Conservation (phyloP, 225 moss, liverwort and hornwort genomes). For the Takakia lepidozioides region DNA sequence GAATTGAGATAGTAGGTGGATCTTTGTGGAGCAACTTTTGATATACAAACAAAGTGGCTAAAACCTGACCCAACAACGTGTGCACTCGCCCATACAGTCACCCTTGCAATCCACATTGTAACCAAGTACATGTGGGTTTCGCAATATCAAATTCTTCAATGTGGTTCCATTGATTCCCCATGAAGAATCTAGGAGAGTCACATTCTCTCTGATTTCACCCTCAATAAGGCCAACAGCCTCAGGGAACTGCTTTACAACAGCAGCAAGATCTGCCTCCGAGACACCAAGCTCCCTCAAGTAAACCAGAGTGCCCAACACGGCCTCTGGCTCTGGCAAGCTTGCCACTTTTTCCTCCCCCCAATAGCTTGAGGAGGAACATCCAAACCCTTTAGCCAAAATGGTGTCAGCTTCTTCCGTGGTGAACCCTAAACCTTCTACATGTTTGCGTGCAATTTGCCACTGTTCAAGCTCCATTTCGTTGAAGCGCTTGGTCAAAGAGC, state of each 20-base stretch:
- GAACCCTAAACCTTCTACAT: constrained; percentile 63
- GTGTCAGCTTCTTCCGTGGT: constrained; percentile 46
- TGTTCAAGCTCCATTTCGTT: constrained; percentile 52
- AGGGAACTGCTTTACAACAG: constrained; percentile 75
- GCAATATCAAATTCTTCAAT: constrained; percentile 55
- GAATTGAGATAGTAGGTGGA: too few species aligned
- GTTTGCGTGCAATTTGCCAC: constrained; percentile 48
- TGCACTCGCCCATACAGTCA: constrained; percentile 78
- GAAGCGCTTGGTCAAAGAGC: constrained; percentile 55
- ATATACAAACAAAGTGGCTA: too few species aligned
- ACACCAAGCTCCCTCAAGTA: constrained; percentile 45
- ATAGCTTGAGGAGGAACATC: constrained; percentile 78
- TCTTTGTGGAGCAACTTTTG: too few species aligned
- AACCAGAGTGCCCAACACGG: constrained; percentile 29
- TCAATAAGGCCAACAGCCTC: constrained; percentile 62
- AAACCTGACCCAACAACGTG: constrained; percentile 88
- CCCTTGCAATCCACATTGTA: constrained; percentile 76
- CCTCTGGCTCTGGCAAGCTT: constrained; percentile 43
- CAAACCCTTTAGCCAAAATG: constrained; percentile 74
- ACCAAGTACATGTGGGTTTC: constrained; percentile 81
- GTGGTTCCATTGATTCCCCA: constrained; percentile 75
- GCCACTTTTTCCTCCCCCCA: constrained; percentile 77
- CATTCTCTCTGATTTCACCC: constrained; percentile 43
- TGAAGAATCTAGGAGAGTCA: constrained; percentile 59
- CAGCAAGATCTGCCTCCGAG: constrained; percentile 39